phyloP scores from a whole-genome alignment of 352 stramenopile genomes.

The Blastocystis sp. region DNA sequence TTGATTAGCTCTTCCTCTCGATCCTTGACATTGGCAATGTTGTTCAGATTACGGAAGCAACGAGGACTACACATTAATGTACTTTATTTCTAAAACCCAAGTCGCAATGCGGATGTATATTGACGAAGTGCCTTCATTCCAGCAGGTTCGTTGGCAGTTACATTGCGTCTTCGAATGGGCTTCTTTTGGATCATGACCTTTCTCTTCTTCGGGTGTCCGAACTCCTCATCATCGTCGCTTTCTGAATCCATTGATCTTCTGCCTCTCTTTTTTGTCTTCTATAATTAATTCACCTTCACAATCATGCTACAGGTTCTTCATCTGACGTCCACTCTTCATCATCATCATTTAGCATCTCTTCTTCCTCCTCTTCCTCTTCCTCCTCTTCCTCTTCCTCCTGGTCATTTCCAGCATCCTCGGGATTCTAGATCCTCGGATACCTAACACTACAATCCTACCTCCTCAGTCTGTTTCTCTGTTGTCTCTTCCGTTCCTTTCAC shows the following conservation, averaged over 20 bases:
- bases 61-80: conserved; percentile 12
- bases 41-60: conserved; percentile 39
- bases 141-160: conserved; percentile 21
- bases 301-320: not conserved
- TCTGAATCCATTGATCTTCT: not conserved
- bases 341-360: not conserved
- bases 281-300: not conserved
- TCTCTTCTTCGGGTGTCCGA: not conserved
- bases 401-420: not conserved
- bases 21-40: conserved; percentile 24
- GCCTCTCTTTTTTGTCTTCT: not conserved
- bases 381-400: not conserved
- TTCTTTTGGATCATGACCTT: conserved; percentile 25
- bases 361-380: conserved; percentile 50
- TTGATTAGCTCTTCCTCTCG: conserved; percentile 43
- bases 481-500: not conserved
- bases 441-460: not conserved
- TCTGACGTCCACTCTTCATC: conserved; percentile 41
- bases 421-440: not conserved
- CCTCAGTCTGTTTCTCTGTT: not conserved
- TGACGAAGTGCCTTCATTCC: conserved; percentile 45
- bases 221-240: conserved; percentile 34
- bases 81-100: not conserved
- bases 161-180: not conserved
- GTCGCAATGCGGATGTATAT: conserved; percentile 38